Percentiles rank a stretch among this genome's conserved stretches.
These are phyloP conservation scores for Saraca asoca DNA, from an alignment of 331 rosid genomes.

Conservation along the genomic window DNA sequence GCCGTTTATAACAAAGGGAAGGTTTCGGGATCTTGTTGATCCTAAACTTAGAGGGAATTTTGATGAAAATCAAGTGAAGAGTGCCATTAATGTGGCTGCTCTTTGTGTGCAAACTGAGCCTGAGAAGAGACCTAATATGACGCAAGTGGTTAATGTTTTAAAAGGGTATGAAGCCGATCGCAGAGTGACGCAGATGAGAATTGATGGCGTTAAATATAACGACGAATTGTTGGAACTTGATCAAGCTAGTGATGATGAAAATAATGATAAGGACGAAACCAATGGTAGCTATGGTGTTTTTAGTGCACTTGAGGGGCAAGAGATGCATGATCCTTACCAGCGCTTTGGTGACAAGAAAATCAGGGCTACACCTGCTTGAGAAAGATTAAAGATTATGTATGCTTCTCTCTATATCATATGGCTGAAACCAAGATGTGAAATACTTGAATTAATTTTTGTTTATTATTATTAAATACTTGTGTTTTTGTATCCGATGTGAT, in stretches of 20 bases:
- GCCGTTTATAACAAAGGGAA: constrained; percentile 40
- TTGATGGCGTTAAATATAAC: constrained; percentile 36
- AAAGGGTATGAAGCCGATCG: constrained; percentile 38
- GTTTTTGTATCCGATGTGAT: too few species aligned
- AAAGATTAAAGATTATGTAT: neutral
- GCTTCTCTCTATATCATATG: too few species aligned
- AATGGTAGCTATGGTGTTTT: too few species aligned
- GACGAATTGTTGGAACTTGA: constrained; percentile 45
- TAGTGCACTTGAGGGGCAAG: constrained; percentile 52
- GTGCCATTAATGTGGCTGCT: constrained; percentile 41
- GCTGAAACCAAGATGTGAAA: too few species aligned
- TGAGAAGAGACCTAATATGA: constrained; percentile 47
- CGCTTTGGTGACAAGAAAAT: constrained; percentile 26
- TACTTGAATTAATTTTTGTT: too few species aligned
- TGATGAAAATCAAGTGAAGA: constrained; percentile 45
- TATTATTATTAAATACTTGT: too few species aligned
- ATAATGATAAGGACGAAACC: constrained; percentile 32
- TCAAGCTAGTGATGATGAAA: constrained; percentile 37
- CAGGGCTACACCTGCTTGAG: constrained; percentile 5
- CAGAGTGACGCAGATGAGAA: constrained; percentile 29
- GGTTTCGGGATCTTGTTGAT: constrained; percentile 45
- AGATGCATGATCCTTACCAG: constrained; percentile 38
- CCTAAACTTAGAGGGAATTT: constrained; percentile 44
- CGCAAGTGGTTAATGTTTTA: constrained; percentile 44
- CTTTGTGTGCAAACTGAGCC: constrained; percentile 47